Evolutionary conservation across 345 rosid species (phyloP).

Genomic region (Eucalyptus decipiens): DNA sequence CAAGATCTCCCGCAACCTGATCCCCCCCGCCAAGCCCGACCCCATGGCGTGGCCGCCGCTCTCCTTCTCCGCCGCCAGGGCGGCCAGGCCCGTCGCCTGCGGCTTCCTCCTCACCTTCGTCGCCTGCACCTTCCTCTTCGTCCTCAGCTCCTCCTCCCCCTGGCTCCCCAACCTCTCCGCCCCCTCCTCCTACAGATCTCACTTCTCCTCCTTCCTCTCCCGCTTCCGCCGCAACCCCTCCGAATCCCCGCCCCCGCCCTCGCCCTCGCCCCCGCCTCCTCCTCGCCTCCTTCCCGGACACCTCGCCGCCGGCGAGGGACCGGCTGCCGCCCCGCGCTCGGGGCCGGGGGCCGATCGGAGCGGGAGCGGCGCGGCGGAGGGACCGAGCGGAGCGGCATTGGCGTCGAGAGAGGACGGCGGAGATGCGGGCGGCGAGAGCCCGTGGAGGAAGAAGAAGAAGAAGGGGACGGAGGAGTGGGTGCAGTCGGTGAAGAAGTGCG

Average conservation of each 20-base stretch:
- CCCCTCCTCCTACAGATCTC: neutral
- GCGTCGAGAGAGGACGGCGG: neutral
- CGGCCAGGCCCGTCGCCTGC: neutral
- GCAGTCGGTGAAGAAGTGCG: slow-evolving; percentile 4
- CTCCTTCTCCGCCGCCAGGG: neutral
- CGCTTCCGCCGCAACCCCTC: slow-evolving; percentile 1
- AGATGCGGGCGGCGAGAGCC: neutral
- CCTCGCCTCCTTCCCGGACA: neutral
- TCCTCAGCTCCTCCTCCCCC: slow-evolving; percentile 3
- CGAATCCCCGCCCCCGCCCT: neutral
- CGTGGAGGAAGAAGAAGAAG: neutral
- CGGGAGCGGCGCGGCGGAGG: neutral
- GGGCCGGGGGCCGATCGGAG: neutral
- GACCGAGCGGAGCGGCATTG: neutral
- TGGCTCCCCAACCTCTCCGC: slow-evolving; percentile 1
- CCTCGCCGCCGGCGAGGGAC: neutral
- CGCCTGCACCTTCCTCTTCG: slow-evolving; percentile 4
- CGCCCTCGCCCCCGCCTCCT: neutral
- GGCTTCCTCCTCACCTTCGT: neutral
- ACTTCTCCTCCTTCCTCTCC: neutral
- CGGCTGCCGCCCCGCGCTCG: neutral
- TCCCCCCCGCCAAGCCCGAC: neutral
- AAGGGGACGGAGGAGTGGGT: neutral
- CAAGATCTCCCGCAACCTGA: neutral
- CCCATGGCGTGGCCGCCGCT: neutral